Conservation (phyloP, 202 grass and related monocot species). For the Panicum virgatum region DNA sequence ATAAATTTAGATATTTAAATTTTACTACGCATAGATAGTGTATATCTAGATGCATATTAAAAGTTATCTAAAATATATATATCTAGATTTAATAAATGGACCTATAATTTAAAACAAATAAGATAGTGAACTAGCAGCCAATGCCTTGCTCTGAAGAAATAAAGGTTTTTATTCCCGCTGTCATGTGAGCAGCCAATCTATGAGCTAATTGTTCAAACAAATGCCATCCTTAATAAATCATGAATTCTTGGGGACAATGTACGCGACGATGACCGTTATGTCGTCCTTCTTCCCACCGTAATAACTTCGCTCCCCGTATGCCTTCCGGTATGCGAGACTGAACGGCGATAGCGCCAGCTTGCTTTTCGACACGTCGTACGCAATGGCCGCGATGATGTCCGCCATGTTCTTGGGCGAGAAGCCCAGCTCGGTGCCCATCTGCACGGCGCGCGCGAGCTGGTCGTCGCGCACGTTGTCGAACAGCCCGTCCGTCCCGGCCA, state of each 20-base stretch:
- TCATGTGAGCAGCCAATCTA: too few relatives aligned
- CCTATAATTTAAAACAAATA: too few relatives aligned
- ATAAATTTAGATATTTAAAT: too few relatives aligned
- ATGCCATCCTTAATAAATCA: neutral
- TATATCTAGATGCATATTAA: too few relatives aligned
- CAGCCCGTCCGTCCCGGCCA: slow-evolving; percentile 34
- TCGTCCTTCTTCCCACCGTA: neutral
- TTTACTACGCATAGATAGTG: too few relatives aligned
- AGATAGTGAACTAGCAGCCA: too few relatives aligned
- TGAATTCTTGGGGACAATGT: neutral
- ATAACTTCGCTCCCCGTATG: too few relatives aligned
- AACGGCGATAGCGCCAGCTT: neutral
- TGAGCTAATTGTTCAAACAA: too few relatives aligned
- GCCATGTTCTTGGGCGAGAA: slow-evolving; percentile 35
- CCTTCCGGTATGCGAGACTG: neutral
- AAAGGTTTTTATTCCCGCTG: too few relatives aligned
- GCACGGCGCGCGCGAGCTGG: slow-evolving; percentile 8
- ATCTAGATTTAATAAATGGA: too few relatives aligned
- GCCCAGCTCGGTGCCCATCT: neutral
- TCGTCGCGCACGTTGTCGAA: slow-evolving; percentile 41
- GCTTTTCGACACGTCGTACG: neutral
- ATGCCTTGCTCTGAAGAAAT: too few relatives aligned
- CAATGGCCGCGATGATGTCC: slow-evolving; percentile 1
- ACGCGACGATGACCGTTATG: slow-evolving; percentile 2
- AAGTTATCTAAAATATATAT: too few relatives aligned